Percentiles rank a stretch among this genome's conserved stretches.
Conservation (phyloP, 2,329 filamentous ascomycete species). For the Hypoxylon sp. region DNA sequence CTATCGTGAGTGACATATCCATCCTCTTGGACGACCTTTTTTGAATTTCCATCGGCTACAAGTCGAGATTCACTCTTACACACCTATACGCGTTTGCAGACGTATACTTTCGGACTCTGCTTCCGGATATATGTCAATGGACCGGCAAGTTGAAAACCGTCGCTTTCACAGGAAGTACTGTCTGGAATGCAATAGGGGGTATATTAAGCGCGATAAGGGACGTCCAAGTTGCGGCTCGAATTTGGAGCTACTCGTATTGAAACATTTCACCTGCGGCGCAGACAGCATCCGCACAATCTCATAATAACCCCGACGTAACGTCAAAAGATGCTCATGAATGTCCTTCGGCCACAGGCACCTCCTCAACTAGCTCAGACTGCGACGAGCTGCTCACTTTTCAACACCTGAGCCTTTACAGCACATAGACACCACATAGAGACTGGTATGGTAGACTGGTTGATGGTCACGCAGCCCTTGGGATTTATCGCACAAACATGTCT, state of each 20-base stretch:
- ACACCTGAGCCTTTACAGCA: not conserved
- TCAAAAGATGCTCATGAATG: not conserved
- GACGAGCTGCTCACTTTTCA: not conserved
- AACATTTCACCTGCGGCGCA: not conserved
- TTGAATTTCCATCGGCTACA: not conserved
- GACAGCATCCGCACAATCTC: not conserved
- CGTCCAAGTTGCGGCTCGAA: not conserved
- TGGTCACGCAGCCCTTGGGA: not conserved
- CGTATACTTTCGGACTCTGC: too few relatives aligned
- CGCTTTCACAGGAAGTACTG: constrained; percentile 7
- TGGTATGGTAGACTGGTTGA: not conserved
- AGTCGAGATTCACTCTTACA: not conserved
- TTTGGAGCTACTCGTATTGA: not conserved
- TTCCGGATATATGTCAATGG: not conserved
- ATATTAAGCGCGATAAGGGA: constrained; percentile 9
- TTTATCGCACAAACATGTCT: constrained; percentile 2
- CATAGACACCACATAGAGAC: constrained; percentile 10
- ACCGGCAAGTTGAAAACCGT: constrained; percentile 1
- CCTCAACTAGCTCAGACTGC: not conserved
- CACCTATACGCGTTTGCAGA: not conserved
- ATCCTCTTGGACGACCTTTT: not conserved
- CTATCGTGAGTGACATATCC: not conserved
- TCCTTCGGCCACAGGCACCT: not conserved
- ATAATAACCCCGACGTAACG: not conserved
- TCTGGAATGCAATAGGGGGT: constrained; percentile 11